phyloP scores from a whole-genome alignment of 108 stramenopile genomes.

The Pseudonitzschia multiseries region DNA sequence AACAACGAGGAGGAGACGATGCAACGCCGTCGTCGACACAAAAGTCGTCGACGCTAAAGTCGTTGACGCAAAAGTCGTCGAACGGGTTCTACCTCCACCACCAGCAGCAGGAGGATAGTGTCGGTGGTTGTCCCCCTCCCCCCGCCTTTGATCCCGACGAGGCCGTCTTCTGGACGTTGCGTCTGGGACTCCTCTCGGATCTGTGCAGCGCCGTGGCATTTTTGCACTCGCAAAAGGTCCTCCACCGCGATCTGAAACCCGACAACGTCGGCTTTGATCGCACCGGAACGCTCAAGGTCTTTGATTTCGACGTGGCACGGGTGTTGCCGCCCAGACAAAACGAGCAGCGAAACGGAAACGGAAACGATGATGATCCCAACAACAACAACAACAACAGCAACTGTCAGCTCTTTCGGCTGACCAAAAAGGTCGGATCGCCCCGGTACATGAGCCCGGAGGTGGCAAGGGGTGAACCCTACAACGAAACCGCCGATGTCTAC shows the following conservation, averaged over 20 bases:
- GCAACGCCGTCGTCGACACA: no score
- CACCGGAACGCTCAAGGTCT: slow-evolving; percentile 37
- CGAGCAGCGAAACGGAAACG: no score
- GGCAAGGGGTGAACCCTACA: slow-evolving; percentile 56
- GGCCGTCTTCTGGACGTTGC: not conserved
- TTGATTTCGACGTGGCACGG: slow-evolving; percentile 49
- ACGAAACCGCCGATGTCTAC: slow-evolving; percentile 72
- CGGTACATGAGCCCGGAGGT: slow-evolving; percentile 84
- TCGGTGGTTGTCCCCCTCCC: not conserved
- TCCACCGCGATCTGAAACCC: slow-evolving; percentile 64
- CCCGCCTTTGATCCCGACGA: not conserved
- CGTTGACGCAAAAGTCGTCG: no score
- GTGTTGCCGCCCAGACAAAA: slow-evolving; percentile 15
- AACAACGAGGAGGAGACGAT: no score
- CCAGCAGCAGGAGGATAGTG: no score
- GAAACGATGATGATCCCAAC: no score
- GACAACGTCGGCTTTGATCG: slow-evolving; percentile 68
- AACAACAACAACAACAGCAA: not conserved
- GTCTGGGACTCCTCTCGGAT: not conserved
- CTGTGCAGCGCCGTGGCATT: slow-evolving; percentile 32
- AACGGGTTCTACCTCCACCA: no score
- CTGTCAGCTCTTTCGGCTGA: slow-evolving; percentile 29
- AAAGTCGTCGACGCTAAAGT: no score
- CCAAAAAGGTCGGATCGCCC: slow-evolving; percentile 43
- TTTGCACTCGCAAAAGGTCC: slow-evolving; percentile 44